Evolutionary conservation across 1,284 basidiomycete genomes (phyloP).

Genomic region (Cryptococcus sp.): DNA sequence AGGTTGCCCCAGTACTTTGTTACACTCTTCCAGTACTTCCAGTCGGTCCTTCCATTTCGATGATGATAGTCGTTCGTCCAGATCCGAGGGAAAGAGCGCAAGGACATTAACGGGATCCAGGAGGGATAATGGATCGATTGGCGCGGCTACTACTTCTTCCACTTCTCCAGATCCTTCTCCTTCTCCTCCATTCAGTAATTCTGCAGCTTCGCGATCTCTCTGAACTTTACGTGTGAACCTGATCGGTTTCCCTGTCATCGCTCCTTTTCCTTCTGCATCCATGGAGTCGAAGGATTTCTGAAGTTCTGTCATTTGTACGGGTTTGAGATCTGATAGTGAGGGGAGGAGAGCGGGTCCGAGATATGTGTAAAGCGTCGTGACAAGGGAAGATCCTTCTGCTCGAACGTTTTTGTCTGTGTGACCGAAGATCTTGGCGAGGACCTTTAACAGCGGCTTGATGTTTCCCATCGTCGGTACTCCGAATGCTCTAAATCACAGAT

Average conservation of each 20-base stretch:
- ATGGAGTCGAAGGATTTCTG: conserved; percentile 82
- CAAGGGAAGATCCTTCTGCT: conserved; percentile 77
- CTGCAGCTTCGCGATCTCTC: conserved; percentile 62
- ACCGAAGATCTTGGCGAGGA: conserved; percentile 85
- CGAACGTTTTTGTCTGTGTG: conserved; percentile 96
- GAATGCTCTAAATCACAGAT: conserved; percentile 58
- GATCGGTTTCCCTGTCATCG: conserved; percentile 72
- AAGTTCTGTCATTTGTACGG: conserved; percentile 95
- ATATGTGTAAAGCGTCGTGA: conserved; percentile 76
- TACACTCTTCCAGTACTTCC: conserved; percentile 81
- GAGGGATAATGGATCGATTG: conserved; percentile 73
- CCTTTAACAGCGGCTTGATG: conserved; percentile 72
- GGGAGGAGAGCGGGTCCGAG: conserved; percentile 84
- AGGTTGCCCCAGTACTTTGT: conserved; percentile 60
- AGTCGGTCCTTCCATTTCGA: conserved; percentile 99
- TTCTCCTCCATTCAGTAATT: conserved; percentile 47
- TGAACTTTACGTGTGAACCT: conserved; percentile 74
- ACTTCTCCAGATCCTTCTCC: conserved; percentile 23
- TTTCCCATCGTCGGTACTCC: conserved; percentile 74
- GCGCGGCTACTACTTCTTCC: conserved; percentile 47
- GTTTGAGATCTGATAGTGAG: conserved; percentile 87
- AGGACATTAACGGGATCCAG: conserved; percentile 79
- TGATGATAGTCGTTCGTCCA: conserved; percentile 71
- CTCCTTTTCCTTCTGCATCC: conserved; percentile 76
- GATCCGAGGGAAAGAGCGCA: conserved; percentile 66